Evolutionary conservation across 2,329 filamentous ascomycete species (phyloP).

Genomic region (Pezicula neosporulosa): DNA sequence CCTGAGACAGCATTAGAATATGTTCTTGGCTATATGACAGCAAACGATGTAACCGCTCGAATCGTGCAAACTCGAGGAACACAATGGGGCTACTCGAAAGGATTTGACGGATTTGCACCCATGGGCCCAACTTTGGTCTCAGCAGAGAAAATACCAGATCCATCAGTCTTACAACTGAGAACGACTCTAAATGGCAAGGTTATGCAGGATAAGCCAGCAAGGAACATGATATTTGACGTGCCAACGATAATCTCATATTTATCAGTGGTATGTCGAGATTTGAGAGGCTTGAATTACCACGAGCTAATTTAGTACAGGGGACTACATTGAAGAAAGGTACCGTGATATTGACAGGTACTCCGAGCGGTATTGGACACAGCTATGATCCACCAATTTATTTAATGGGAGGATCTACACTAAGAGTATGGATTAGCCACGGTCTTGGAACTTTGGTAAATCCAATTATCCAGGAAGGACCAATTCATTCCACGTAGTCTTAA

Average conservation of each 20-base stretch:
- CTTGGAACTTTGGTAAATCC: conserved; percentile 20
- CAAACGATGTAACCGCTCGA: conserved; percentile 61
- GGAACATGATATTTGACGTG: conserved; percentile 51
- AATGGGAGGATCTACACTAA: conserved; percentile 23
- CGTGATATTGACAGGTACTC: conserved; percentile 11
- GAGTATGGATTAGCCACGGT: conserved; percentile 14
- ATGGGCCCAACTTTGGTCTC: conserved; percentile 47
- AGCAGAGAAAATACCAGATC: conserved; percentile 33
- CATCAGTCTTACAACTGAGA: conserved; percentile 32
- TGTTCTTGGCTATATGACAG: conserved; percentile 59
- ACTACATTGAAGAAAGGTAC: conserved; percentile 10
- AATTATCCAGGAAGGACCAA: conserved; percentile 4
- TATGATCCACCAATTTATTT: conserved; percentile 31
- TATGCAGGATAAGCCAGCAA: conserved; percentile 41
- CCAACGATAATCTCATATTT: conserved; percentile 34
- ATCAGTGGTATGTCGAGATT: conserved; percentile 1
- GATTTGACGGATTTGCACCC: conserved; percentile 54
- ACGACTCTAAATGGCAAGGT: conserved; percentile 46
- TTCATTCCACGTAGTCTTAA: neutral
- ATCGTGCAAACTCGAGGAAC: conserved; percentile 50
- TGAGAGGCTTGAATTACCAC: neutral
- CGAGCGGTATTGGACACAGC: conserved; percentile 6
- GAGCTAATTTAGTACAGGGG: conserved; percentile 26
- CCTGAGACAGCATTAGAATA: conserved; percentile 55
- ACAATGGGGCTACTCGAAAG: conserved; percentile 58